A percentile compares a stretch with the other conserved stretches of the same genome.
Conservation (phyloP, 2,329 filamentous ascomycete species). For the Penicillium decumbens region DNA sequence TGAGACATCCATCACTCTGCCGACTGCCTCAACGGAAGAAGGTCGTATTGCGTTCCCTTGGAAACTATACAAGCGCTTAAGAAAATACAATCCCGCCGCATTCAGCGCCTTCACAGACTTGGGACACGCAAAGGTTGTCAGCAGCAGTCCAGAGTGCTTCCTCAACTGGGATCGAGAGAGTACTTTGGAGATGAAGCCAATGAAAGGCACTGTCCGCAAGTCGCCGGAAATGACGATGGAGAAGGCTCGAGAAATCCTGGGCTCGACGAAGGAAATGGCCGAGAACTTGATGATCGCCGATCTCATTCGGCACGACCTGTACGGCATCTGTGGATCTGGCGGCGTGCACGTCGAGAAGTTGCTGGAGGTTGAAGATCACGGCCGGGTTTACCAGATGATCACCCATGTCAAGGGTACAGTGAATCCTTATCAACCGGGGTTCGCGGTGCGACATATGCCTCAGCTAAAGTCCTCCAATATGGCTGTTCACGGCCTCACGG, state of each 20-base stretch:
- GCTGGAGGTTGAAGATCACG: constrained; percentile 84
- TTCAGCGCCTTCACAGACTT: constrained; percentile 80
- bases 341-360: constrained; percentile 71
- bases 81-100: constrained; percentile 69
- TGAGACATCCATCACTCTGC: constrained; percentile 60
- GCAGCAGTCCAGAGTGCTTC: constrained; percentile 85
- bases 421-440: constrained; percentile 25
- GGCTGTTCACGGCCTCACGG: constrained; percentile 58
- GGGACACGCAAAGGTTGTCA: constrained; percentile 65
- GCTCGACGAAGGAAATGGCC: constrained; percentile 81
- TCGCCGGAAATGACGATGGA: constrained; percentile 62
- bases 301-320: constrained; percentile 87
- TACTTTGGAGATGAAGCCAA: constrained; percentile 67
- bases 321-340: constrained; percentile 72
- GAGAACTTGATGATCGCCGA: constrained; percentile 99
- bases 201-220: constrained; percentile 95
- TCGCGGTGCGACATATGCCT: constrained; percentile 30
- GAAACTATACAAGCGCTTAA: constrained; percentile 67
- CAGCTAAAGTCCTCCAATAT: constrained; percentile 32
- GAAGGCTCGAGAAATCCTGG: constrained; percentile 67
- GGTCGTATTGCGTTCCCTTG: constrained; percentile 50
- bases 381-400: constrained; percentile 86
- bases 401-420: constrained; percentile 71
- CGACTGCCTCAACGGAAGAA: constrained; percentile 18
- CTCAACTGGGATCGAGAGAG: constrained; percentile 59